Evolutionary conservation across 495 filamentous ascomycete genomes (phyloP), one percentile per base, ranked within the genome.

Genomic region (Aspergillus heteromorphus): DNA sequence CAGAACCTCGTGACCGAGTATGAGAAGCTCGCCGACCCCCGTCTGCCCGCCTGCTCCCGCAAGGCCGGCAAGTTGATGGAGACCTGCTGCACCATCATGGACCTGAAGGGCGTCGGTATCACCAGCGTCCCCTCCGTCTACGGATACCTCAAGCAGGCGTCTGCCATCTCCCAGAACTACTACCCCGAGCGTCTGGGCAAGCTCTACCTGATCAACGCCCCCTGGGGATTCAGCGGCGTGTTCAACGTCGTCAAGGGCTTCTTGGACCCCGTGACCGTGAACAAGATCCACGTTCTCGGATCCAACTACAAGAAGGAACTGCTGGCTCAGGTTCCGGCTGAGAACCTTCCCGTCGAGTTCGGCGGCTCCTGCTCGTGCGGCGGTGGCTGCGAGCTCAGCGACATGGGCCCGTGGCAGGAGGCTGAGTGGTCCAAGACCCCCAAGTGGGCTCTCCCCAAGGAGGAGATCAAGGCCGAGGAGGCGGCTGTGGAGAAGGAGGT

Each of bases 31-130:
- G 80, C 87, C 25, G 93, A 97, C 71, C 92, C 93, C 8, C 87
- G 93, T 45, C 76, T 98, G 48, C 93, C 93, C 40, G 93, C 93
- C 45, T 97, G 93, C 81, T 96, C 89, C 30, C 89, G 93, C 67
- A 96, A 96, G 75, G 78, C 87, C 27, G 90, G 89, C 58, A 80
- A 84, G 58, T 83, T 98, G 27, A 86, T 96, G 56, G 93, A 98
- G 77, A 98, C 93, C 30, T 97, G 89, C 77, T 98, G 93, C 81
- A 89, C 87, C 53, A 88, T 98, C 69, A 92, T 96, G 85, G 93
- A 98, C 71, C 75, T 96, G 57, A 95, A 96, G 76, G 92, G 92
- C 38, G 92, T 98, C 38, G 89, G 91, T 30, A 63, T 97, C 63
- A 79, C 76, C 53, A 93, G 86, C 70, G 83, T 88, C 38, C 78